phyloP scores from a whole-genome alignment of 192 early-diverging fungal genomes.

The Podila clonocystis region DNA sequence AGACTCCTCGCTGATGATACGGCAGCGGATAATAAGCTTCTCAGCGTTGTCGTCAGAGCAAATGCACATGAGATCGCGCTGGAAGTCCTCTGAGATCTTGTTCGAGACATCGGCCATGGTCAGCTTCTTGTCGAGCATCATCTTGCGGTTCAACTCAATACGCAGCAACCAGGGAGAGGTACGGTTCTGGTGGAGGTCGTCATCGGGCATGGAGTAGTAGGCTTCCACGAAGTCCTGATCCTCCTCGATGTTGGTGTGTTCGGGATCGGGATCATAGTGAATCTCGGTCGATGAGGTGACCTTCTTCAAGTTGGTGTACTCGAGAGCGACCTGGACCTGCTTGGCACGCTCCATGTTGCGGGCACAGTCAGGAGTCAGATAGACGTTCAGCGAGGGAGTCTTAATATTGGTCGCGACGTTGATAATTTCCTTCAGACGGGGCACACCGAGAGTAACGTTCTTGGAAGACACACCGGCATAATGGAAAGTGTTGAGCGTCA shows the following conservation, averaged over 20 bases:
- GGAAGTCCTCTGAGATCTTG: slow-evolving; percentile 83
- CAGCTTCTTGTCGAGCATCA: slow-evolving; percentile 91
- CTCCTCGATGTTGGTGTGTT: slow-evolving; percentile 81
- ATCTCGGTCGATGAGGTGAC: slow-evolving; percentile 91
- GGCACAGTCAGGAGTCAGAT: slow-evolving; percentile 73
- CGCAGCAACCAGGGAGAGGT: slow-evolving; percentile 84
- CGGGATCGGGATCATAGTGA: slow-evolving; percentile 94
- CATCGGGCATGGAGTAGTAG: slow-evolving; percentile 85
- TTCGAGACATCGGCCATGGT: slow-evolving; percentile 85
- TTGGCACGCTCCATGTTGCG: slow-evolving; percentile 86
- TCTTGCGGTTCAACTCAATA: slow-evolving; percentile 78
- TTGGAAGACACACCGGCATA: slow-evolving; percentile 97
- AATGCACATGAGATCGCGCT: slow-evolving; percentile 83
- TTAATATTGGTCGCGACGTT: slow-evolving; percentile 98
- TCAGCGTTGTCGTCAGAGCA: slow-evolving; percentile 91
- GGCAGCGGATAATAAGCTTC: slow-evolving; percentile 87
- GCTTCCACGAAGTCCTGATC: slow-evolving; percentile 91
- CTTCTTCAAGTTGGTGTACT: slow-evolving; percentile 91
- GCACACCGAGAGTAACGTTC: slow-evolving; percentile 98
- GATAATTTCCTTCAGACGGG: slow-evolving; percentile 99
- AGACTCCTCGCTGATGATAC: slow-evolving; percentile 79
- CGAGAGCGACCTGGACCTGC: slow-evolving; percentile 85
- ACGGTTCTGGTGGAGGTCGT: slow-evolving; percentile 66
- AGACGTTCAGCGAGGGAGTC: slow-evolving; percentile 88
- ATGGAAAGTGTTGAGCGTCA: slow-evolving; percentile 99